Base-by-base conservation (phyloP, 2,329 filamentous ascomycete species). In the Fusarium lyarnte region DNA sequence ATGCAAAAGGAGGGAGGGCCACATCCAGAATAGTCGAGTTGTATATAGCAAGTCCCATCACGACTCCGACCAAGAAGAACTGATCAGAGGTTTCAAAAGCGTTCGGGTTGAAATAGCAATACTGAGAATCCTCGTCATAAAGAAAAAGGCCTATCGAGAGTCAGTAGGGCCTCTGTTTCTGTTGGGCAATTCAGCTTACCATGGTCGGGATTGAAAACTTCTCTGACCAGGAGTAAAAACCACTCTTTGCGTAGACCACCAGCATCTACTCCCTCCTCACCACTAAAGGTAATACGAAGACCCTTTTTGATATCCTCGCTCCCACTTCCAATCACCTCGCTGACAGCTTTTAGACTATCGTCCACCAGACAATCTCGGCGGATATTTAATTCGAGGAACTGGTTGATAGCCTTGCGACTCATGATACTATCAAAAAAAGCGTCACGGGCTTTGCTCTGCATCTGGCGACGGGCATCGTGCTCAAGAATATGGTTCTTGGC, bases 11-110 rank as follows among this genome's bases (percentile, higher is more conserved):
- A 2, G 95, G 95, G 25, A 98, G 87, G 4, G 94, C 93, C 53
- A 97, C 89, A 78, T 97, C 95, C 23, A 98, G 85, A 74, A 97
- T 97, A 1, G 94, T 97, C 5, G 94, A 97, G 81, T 98, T 97
- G 83, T 97, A 97, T 69, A 98, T 97, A 19, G 95, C 95, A 65
- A 98, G 85, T 2, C 95, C 95, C 60, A 98, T 87, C 12, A 97
- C 87, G 17, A 96, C 93, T 2, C 95, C 95, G 33, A 98, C 93
- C 27, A 97, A 87, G 79, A 96, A 97, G 81, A 93, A 98, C 74
- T 97, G 94, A 78, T 97, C 94, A 1, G 94, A 95, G 0, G 93
- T 95, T 80, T 97, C 95, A 75, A 97, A 94, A 21, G 93, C 94
- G 78, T 92, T 90, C 0, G 94, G 93, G 79, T 97, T 97, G 84